Base-by-base conservation (phyloP, 257 asterid genomes). In the Przewalskia tangutica region DNA sequence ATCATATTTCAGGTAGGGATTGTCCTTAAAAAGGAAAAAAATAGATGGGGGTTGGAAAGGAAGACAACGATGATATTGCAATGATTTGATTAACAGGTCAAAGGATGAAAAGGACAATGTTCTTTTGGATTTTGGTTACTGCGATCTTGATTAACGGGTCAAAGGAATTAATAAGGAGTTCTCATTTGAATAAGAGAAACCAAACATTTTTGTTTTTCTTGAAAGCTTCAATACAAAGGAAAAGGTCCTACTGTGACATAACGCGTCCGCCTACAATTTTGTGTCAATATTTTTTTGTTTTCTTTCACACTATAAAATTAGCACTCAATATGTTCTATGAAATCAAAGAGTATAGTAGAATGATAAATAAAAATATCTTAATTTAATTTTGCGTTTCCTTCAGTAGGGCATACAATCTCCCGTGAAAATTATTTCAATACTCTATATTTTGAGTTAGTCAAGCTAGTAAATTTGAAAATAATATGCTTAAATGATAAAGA, bases 131-230 rank as follows among this genome's bases (percentile, higher is more conserved):
- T 68, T 68, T 68, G 77, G 55, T 42, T 68, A 40, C 13, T 42
- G 5, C 11, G 64, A 58, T 58, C 64, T 40, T 68, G 58, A 73
- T 66, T 89, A 86, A 86, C 82, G 84, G 87, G 88, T 89, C 89
- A 87, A 87, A 79, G 32, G n/a, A n/a, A n/a, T n/a, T n/a, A n/a
- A n/a, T n/a, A 71, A 59, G n/a, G 62, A 63, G 46, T 44, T 71
- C 77, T 23, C 81, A 77, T 84, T 75, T 34, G 68, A 48, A 68
- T 68, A 68, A 9, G 34, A 38, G n/a, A 46, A 40, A 44, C 6
- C 0, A 68, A 14, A 7, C 27, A 6, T 10, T 68, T 17, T 38
- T 40, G 7, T 17, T 68, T 14, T 68, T 14, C 42, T 65, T 77
- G 84, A 85, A 65, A 65, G 66, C 68, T 85, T 83, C 88, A 81